A percentile compares a stretch with the other conserved stretches of the same genome.
These are phyloP conservation scores for Kazachstania bromeliacearum DNA, from an alignment of 805 yeast genomes.

Conservation along the genomic window DNA sequence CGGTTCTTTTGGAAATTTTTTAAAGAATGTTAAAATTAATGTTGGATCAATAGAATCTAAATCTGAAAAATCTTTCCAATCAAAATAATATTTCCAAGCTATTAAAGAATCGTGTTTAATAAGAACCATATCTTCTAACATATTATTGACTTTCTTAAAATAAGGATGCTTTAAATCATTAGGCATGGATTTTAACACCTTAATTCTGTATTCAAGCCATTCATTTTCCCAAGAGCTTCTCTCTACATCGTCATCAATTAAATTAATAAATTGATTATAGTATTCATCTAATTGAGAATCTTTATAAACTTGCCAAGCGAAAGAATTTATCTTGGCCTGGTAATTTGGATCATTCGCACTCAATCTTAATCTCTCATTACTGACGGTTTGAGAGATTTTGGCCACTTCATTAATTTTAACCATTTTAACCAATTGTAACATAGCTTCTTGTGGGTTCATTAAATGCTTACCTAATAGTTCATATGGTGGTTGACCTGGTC, in stretches of 20 bases:
- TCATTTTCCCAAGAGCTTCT: constrained; percentile 54
- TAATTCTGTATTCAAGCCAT: constrained; percentile 47
- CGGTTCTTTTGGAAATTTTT: constrained; percentile 50
- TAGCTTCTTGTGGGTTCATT: constrained; percentile 38
- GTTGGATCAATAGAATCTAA: constrained; percentile 41
- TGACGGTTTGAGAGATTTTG: constrained; percentile 32
- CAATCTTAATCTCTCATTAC: constrained; percentile 41
- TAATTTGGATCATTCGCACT: constrained; percentile 37
- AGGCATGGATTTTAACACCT: constrained; percentile 47
- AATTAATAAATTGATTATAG: constrained; percentile 48
- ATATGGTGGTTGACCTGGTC: constrained; percentile 50
- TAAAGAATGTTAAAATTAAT: constrained; percentile 42
- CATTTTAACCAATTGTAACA: constrained; percentile 36
- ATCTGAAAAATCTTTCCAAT: constrained; percentile 54
- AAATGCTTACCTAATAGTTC: constrained; percentile 41
- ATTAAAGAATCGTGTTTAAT: constrained; percentile 50
- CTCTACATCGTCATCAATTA: constrained; percentile 48
- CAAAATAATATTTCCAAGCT: constrained; percentile 69
- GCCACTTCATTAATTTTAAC: constrained; percentile 34
- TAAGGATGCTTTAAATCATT: constrained; percentile 31
- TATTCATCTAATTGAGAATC: constrained; percentile 44
- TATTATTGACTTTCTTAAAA: constrained; percentile 38
- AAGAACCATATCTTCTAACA: constrained; percentile 64
- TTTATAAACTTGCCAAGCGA: constrained; percentile 39
- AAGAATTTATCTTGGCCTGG: constrained; percentile 32